Percentiles rank a stretch among this genome's conserved stretches.
These are phyloP conservation scores for Abelmoschus esculentus DNA, from an alignment of 345 rosid genomes.

Conservation along the genomic window DNA sequence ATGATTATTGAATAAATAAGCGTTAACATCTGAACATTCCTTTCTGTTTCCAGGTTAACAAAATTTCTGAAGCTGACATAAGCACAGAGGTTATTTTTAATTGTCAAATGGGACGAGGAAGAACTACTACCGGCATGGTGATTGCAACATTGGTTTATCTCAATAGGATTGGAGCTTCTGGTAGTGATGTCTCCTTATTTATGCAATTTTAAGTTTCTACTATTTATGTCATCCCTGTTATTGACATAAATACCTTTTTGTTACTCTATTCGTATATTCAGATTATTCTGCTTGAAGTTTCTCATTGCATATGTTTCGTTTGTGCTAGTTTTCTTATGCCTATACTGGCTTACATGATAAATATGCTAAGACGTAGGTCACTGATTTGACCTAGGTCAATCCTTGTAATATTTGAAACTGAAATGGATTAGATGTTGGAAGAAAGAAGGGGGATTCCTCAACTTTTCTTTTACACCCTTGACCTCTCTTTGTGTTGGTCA, in stretches of 20 bases:
- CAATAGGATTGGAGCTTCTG: slow-evolving; percentile 84
- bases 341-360: not conserved
- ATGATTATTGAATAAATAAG: not conserved
- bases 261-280: not conserved
- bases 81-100: slow-evolving; percentile 76
- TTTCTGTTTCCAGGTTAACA: slow-evolving; percentile 56
- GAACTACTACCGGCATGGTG: slow-evolving; percentile 99
- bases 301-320: not conserved
- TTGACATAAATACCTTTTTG: not conserved
- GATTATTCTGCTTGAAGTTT: not conserved
- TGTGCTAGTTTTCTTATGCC: not conserved
- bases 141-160: slow-evolving; percentile 87
- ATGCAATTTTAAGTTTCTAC: slow-evolving; percentile 7
- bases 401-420: not conserved
- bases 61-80: slow-evolving; percentile 68
- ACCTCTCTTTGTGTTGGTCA: not conserved
- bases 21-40: not conserved
- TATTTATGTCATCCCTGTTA: not conserved
- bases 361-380: not conserved
- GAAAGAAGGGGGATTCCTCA: not conserved
- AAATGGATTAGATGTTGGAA: not conserved
- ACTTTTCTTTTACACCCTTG: no score
- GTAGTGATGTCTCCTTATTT: slow-evolving; percentile 33
- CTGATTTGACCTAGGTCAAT: not conserved
- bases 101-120: slow-evolving; percentile 99